phyloP scores from a whole-genome alignment of 768 basidiomycete species.

The Leccinum disarticulatum region DNA sequence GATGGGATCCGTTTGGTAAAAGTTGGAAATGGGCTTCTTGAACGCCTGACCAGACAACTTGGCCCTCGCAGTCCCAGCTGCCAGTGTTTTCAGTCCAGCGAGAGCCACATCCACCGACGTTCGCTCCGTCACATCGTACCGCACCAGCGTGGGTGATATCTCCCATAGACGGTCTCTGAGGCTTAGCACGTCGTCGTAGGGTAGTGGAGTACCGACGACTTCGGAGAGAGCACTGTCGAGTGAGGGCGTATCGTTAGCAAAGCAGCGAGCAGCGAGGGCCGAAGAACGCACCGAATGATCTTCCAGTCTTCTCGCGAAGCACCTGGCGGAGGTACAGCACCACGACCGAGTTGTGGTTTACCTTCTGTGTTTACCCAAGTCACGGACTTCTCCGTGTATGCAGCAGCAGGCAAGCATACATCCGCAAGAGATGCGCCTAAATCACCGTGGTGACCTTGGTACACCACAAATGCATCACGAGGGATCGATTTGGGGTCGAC shows the following conservation, averaged over 20 bases:
- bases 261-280: not conserved
- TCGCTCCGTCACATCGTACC: conserved; percentile 79
- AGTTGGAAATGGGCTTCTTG: conserved; percentile 83
- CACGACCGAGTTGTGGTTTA: conserved; percentile 83
- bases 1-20: conserved; percentile 96
- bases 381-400: conserved; percentile 88
- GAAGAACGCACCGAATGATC: conserved; percentile 70
- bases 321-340: conserved; percentile 93
- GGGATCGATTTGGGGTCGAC: conserved; percentile 87
- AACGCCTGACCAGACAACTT: conserved; percentile 63
- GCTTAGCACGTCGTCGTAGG: conserved; percentile 84
- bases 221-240: conserved; percentile 79
- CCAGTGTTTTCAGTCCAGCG: conserved; percentile 64
- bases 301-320: conserved; percentile 97
- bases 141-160: conserved; percentile 84
- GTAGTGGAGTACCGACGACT: conserved; percentile 72
- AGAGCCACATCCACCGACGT: conserved; percentile 73
- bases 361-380: conserved; percentile 99
- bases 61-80: conserved; percentile 47
- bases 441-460: conserved; percentile 98
- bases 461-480: conserved; percentile 91
- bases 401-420: conserved; percentile 87
- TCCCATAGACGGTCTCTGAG: conserved; percentile 97
- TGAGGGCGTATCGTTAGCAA: not conserved
- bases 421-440: conserved; percentile 96